Percentiles rank a stretch among this genome's conserved stretches.
Evolutionary conservation across 2,329 filamentous ascomycete species (phyloP).

Genomic region (Cercospora canescens): DNA sequence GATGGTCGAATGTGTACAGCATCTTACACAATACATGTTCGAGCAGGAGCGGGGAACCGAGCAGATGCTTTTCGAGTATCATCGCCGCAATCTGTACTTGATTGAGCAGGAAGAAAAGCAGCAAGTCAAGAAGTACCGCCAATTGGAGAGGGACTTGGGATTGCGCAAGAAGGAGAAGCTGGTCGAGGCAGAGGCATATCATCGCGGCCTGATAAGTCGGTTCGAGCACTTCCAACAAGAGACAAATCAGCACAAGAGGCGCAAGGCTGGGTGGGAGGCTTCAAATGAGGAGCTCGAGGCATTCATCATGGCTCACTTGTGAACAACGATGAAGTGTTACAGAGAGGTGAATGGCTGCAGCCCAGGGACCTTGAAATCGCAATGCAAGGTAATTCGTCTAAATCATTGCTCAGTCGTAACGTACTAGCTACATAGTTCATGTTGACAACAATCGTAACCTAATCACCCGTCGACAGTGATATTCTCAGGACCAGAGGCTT

Average conservation of each 20-base stretch:
- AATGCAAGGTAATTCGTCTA: neutral
- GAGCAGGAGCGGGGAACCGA: slow-evolving; percentile 48
- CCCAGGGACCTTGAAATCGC: neutral
- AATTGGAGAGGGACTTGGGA: slow-evolving; percentile 27
- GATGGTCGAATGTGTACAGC: slow-evolving; percentile 43
- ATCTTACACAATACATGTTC: slow-evolving; percentile 47
- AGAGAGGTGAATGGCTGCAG: neutral
- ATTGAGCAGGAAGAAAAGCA: slow-evolving; percentile 44
- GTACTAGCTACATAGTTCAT: neutral
- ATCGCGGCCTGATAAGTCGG: neutral
- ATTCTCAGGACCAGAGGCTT: no score
- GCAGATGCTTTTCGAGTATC: slow-evolving; percentile 47
- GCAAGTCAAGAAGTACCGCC: slow-evolving; percentile 41
- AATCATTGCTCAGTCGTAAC: neutral
- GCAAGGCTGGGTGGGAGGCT: slow-evolving; percentile 3
- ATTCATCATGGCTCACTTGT: slow-evolving; percentile 7
- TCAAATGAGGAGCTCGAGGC: slow-evolving; percentile 12
- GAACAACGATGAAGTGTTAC: neutral
- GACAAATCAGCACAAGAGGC: slow-evolving; percentile 15
- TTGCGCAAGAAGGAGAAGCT: slow-evolving; percentile 28
- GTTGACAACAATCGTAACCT: neutral
- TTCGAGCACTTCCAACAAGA: slow-evolving; percentile 8
- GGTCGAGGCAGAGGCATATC: neutral
- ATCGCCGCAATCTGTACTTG: slow-evolving; percentile 44
- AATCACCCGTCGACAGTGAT: no score